Base-by-base conservation (phyloP, 2,329 filamentous ascomycete genomes). In the Monosporascus sp. region DNA sequence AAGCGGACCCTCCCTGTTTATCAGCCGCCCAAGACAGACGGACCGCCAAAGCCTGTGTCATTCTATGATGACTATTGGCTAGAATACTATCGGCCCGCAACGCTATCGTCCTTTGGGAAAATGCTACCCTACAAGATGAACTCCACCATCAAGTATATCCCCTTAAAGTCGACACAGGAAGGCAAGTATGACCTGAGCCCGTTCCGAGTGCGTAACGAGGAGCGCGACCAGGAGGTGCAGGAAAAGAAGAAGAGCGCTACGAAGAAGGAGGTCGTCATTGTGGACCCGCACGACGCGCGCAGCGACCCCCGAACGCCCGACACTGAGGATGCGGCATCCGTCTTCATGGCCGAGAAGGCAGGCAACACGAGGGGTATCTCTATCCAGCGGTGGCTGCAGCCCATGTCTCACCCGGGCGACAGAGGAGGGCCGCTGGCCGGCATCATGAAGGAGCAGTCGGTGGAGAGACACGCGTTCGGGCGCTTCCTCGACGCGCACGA, bases 21-120 rank as follows among this genome's bases (percentile, higher is more conserved):
- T 31, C 65, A 71, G 6, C 68, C 62, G 55, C 62, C 68, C 38
- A 72, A 71, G 3, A 67, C 70, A 37, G 68, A 74, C 22, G 59
- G 66, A 7, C 59, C 60, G 14, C 66, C 68, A 27, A 78, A 75
- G 56, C 74, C 75, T 6, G 71, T 88, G 3, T 73, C 78, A 3
- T 83, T 81, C 55, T 90, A 90, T 55, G 93, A 97, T 65, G 91
- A 97, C 69, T 99, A 96, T 70, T 99, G 94, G 94, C 77, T 94
- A 7, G 94, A 99, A 68, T 97, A 97, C 69, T 99, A 99, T 67
- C 85, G 92, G 15, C 94, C 94, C 0, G 80, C 89, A 7, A 89
- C 89, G 0, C 74, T 97, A 1, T 96, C 94, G 0, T 94, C 90
- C 0, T 90, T 97, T 60, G 81, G 86, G 15, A 99, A 97, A 67